A percentile compares a stretch with the other conserved stretches of the same genome.
Conservation (phyloP, 2,329 filamentous ascomycete genomes). For the Chalara sp. region DNA sequence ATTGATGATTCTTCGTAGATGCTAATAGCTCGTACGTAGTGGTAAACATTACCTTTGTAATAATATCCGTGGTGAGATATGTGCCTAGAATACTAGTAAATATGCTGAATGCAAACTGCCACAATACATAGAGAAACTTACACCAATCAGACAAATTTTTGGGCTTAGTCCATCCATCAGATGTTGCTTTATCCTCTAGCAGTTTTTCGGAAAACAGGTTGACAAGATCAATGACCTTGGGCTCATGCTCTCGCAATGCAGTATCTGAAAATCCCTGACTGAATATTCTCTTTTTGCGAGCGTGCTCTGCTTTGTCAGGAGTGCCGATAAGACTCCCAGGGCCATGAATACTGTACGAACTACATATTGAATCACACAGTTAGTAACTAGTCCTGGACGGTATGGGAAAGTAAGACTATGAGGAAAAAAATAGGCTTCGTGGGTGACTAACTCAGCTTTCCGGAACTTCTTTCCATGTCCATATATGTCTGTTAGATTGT, state of each 20-base stretch:
- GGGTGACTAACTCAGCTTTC: conserved; percentile 56
- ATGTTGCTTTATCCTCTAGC: background rate
- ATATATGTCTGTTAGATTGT: conserved; percentile 46
- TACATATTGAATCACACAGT: no score
- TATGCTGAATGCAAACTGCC: background rate
- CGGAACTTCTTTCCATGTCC: conserved; percentile 58
- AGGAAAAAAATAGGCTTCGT: conserved; percentile 58
- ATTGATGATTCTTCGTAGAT: conserved; percentile 52
- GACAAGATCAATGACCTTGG: background rate
- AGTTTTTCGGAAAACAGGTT: background rate
- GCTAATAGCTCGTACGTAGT: conserved; percentile 25
- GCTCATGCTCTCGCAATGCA: background rate
- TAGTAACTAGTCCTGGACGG: conserved; percentile 32
- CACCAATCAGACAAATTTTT: background rate
- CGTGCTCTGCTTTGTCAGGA: conserved; percentile 57
- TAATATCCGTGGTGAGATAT: conserved; percentile 19
- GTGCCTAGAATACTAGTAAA: conserved; percentile 6
- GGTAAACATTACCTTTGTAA: conserved; percentile 17
- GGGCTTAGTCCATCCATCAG: background rate
- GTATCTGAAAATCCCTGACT: conserved; percentile 45
- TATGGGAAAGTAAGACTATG: conserved; percentile 48
- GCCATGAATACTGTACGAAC: no score
- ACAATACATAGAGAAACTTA: background rate
- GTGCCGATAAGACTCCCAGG: no score
- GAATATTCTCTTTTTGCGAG: conserved; percentile 56